phyloP scores from a whole-genome alignment of 2,329 filamentous ascomycete genomes.

The Botryotinia narcissicola region DNA sequence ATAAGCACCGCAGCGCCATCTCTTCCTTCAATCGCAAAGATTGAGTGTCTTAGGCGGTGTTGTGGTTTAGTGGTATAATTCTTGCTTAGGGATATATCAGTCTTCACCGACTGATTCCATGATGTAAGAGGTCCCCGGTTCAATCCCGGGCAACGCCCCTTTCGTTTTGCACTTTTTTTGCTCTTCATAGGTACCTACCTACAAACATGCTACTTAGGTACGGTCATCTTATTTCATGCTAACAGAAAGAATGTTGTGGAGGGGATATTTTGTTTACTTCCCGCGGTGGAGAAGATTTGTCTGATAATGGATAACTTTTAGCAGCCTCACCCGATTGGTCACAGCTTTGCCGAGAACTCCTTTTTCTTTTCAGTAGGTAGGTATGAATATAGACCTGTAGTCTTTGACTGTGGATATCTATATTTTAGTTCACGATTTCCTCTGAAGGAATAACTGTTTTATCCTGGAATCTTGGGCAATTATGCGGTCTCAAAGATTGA shows the following conservation, averaged over 20 bases:
- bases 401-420: neutral
- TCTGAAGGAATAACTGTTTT: no score
- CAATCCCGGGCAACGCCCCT: slow-evolving; percentile 2
- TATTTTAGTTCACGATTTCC: neutral
- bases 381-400: neutral
- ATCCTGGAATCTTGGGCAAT: neutral
- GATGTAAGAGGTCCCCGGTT: slow-evolving; percentile 11
- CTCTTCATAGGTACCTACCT: no score
- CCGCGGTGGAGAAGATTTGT: neutral
- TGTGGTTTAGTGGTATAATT: slow-evolving; percentile 16
- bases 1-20: rapidly evolving
- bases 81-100: slow-evolving; percentile 7
- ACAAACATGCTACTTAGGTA: no score
- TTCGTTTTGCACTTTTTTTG: neutral
- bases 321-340: neutral
- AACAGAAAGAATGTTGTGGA: neutral
- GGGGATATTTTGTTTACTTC: neutral
- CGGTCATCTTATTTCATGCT: neutral
- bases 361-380: neutral
- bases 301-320: neutral
- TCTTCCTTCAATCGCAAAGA: rapidly evolving
- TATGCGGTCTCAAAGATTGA: neutral
- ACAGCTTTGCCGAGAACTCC: neutral
- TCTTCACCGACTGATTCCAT: neutral
- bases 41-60: neutral